Base-by-base conservation (phyloP, 257 asterid genomes). In the Misopates orontium region DNA sequence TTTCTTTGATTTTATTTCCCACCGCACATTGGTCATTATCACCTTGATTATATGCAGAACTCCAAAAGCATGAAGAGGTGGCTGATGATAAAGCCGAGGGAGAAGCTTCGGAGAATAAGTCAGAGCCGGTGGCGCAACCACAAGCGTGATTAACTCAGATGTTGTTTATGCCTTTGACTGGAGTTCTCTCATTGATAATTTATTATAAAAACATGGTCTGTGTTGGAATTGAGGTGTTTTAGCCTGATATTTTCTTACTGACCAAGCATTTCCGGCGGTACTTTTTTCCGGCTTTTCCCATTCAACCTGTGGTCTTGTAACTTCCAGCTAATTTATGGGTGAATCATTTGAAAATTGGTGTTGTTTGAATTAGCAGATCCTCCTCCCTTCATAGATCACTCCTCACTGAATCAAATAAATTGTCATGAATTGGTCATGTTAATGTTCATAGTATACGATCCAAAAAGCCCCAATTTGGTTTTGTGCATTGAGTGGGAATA, bases 91-190 rank as follows among this genome's bases (percentile, higher is more conserved):
- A 64, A 73, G 77, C 63, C 15, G 80, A 40, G 60, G 84, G 52
- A 40, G 83, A 71, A 62, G 71, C 78, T 47, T 45, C 83, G 0
- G 76, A 76, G 56, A 82, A 62, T 62, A 81, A 78, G 76, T 78
- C 71, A 15, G 80, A 73, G 52, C 17, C 80, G 1, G 49, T 60
- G 15, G 22, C 75, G 3, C 77, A 79, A 73, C 42, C 42, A 4
- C 42, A 36, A 36, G 50, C 82, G 65, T 83, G 59, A 84, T 52
- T 53, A 68, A 7, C 24, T 36, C 19, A 59, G 28, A 11, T 8
- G 69, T 54, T 19, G 22, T 10, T n/a, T n/a, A 42, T 1, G n/a
- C 64, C 14, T 48, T 73, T 64, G 69, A 48, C 39, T 62, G 9
- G 75, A 53, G 69, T 72, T 57, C 7, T 42, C 2, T 15, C 55